A percentile compares a stretch with the other conserved stretches of the same genome.
Evolutionary conservation across 2,329 filamentous ascomycete genomes (phyloP).

Genomic region (Xylaria sp.): DNA sequence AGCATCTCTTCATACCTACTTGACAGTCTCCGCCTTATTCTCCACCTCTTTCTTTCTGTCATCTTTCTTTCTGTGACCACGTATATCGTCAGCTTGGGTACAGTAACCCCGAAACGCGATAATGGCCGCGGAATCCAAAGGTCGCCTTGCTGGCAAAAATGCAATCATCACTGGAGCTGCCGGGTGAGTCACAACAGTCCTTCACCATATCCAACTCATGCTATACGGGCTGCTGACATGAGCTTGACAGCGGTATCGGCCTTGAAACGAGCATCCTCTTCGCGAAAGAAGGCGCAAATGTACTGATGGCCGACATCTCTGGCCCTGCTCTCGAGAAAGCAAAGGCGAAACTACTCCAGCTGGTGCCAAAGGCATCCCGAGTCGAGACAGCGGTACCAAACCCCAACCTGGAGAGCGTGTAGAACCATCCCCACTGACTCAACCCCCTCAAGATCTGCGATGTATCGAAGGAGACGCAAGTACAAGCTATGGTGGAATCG

Average conservation of each 20-base stretch:
- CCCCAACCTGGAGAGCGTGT: background rate
- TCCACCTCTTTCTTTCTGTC: background rate
- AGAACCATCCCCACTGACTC: conserved; percentile 4
- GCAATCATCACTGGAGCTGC: conserved; percentile 84
- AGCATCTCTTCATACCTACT: background rate
- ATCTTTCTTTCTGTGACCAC: background rate
- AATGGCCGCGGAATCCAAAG: conserved; percentile 50
- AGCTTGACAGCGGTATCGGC: conserved; percentile 77
- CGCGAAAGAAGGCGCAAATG: conserved; percentile 84
- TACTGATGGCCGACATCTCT: conserved; percentile 88
- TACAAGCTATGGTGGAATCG: conserved; percentile 77
- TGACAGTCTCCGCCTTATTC: too few species aligned
- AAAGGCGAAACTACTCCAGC: conserved; percentile 76
- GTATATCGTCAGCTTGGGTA: background rate
- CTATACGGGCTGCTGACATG: conserved; percentile 17
- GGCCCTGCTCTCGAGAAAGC: conserved; percentile 80
- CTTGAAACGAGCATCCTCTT: conserved; percentile 93
- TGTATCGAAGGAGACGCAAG: conserved; percentile 84
- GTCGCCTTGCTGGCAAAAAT: conserved; percentile 69
- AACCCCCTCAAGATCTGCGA: conserved; percentile 66
- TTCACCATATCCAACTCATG: background rate
- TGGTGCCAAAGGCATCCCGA: conserved; percentile 69
- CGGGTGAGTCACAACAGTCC: conserved; percentile 70
- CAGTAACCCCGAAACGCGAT: background rate
- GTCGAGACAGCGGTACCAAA: conserved; percentile 67